Evolutionary conservation across 768 basidiomycete species (phyloP).

Genomic region (Mycena galericulata): DNA sequence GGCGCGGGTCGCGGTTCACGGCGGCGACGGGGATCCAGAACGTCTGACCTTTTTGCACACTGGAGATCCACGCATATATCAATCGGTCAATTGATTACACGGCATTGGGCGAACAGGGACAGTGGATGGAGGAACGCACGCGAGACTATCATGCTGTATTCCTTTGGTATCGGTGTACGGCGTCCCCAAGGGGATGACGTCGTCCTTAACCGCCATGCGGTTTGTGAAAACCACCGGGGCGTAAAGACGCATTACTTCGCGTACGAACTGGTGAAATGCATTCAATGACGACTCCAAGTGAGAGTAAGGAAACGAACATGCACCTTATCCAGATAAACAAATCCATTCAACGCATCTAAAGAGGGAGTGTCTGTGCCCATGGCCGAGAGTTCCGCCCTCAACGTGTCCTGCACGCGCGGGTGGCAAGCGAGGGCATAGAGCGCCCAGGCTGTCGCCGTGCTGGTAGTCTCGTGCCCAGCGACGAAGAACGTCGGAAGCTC

Average conservation of each 20-base stretch:
- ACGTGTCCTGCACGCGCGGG: conserved; percentile 53
- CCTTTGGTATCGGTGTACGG: conserved; percentile 51
- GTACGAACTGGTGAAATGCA: conserved; percentile 33
- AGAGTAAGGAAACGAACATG: no score
- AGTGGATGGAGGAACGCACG: no score
- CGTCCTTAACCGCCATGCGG: conserved; percentile 49
- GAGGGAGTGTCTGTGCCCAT: conserved; percentile 56
- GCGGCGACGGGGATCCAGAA: conserved; percentile 48
- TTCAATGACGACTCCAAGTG: no score
- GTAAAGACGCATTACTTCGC: conserved; percentile 58
- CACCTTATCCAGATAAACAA: conserved; percentile 65
- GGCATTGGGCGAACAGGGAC: neutral
- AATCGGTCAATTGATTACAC: conserved; percentile 2
- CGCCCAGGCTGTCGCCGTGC: conserved; percentile 54
- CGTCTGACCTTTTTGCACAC: conserved; percentile 38
- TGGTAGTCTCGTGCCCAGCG: conserved; percentile 33
- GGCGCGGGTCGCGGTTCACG: conserved; percentile 49
- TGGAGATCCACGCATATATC: neutral
- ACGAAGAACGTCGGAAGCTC: conserved; percentile 27
- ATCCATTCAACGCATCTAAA: conserved; percentile 62
- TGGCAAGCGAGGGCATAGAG: conserved; percentile 54
- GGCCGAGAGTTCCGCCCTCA: conserved; percentile 57
- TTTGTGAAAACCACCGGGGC: conserved; percentile 48
- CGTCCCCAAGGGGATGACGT: conserved; percentile 49
- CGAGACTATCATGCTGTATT: conserved; percentile 39